Evolutionary conservation across 177 flowering plant genomes (phyloP).

Genomic region (Vitis hybrid): DNA sequence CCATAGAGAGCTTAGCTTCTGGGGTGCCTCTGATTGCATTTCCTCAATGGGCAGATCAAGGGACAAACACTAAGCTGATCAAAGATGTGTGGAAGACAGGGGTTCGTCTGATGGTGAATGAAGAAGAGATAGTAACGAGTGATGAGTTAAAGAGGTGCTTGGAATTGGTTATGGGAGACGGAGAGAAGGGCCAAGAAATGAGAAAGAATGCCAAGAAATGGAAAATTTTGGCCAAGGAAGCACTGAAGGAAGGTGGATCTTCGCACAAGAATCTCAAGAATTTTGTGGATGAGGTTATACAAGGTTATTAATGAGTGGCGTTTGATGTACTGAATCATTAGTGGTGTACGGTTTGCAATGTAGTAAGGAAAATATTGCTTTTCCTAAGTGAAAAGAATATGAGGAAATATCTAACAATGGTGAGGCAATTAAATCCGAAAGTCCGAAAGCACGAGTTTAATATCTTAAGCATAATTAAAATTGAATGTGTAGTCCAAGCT

Average conservation of each 20-base stretch:
- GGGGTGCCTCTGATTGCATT: conserved; percentile 39
- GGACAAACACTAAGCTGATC: conserved; percentile 27
- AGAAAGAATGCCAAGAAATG: conserved; percentile 29
- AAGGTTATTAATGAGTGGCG: no score
- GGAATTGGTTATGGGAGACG: conserved; percentile 23
- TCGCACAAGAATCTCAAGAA: conserved; percentile 20
- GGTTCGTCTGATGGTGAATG: conserved; percentile 17
- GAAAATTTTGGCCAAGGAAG: conserved; percentile 28
- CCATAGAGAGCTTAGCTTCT: conserved; percentile 33
- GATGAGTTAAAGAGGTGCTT: conserved; percentile 26
- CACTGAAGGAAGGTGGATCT: conserved; percentile 29
- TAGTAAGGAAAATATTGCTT: no score
- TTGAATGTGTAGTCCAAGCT: no score
- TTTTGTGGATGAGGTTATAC: conserved; percentile 20
- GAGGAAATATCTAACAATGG: no score
- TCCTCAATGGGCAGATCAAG: conserved; percentile 36
- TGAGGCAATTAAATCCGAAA: no score
- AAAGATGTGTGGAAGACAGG: conserved; percentile 32
- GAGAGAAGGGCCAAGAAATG: conserved; percentile 16
- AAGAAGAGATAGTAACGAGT: conserved; percentile 26
- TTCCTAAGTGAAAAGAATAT: no score
- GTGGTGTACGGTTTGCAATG: no score
- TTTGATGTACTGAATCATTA: no score
- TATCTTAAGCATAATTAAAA: no score
- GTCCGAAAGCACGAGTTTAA: no score